Conservation (phyloP, 2,329 filamentous ascomycete genomes). For the Fusarium sp. region DNA sequence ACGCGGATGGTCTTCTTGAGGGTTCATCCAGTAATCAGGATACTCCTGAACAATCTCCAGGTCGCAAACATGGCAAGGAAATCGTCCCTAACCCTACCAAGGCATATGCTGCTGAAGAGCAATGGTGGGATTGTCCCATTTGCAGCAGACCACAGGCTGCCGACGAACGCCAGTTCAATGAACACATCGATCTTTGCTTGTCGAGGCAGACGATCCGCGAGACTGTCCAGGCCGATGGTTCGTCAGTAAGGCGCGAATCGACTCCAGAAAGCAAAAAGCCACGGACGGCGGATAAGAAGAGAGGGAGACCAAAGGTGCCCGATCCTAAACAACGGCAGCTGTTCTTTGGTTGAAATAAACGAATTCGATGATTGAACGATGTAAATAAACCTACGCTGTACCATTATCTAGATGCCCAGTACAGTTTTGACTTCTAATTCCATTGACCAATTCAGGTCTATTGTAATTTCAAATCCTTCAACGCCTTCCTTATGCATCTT, state of each 20-base stretch:
- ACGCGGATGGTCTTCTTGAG: conserved; percentile 27
- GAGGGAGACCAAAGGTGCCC: conserved; percentile 47
- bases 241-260: conserved; percentile 43
- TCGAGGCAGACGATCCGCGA: conserved; percentile 88
- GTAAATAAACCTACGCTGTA: conserved; percentile 12
- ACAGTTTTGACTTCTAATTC: conserved; percentile 14
- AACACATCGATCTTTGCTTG: conserved; percentile 92
- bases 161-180: conserved; percentile 83
- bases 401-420: not conserved
- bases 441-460: conserved; percentile 9
- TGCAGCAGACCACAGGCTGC: conserved; percentile 81
- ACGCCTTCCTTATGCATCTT: conserved; percentile 27
- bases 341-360: conserved; percentile 57
- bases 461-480: conserved; percentile 14
- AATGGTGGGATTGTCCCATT: conserved; percentile 88
- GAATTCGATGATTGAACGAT: conserved; percentile 11
- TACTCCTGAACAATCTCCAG: conserved; percentile 8
- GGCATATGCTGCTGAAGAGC: conserved; percentile 52
- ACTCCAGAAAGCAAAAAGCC: conserved; percentile 54
- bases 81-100: conserved; percentile 59
- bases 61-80: conserved; percentile 61
- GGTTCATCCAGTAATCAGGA: conserved; percentile 21
- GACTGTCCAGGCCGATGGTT: conserved; percentile 70
- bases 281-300: conserved; percentile 54
- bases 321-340: conserved; percentile 65